Conservation (phyloP, 805 yeast species). For the Spathaspora arborariae region DNA sequence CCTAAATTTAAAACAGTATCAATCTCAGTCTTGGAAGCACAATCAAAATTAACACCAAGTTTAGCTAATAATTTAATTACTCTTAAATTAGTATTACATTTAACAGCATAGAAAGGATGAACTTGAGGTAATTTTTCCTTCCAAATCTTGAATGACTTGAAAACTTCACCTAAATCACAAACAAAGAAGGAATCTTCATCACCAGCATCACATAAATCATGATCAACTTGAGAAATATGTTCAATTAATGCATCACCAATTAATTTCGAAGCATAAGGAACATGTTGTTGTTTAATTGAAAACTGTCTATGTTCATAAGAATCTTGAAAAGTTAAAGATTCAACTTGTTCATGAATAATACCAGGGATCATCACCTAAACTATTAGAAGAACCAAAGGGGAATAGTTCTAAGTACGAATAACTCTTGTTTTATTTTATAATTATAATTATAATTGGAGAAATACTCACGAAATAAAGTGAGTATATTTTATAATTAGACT, state of each 20-base stretch:
- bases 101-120: constrained; percentile 89
- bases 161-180: constrained; percentile 75
- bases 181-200: constrained; percentile 86
- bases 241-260: constrained; percentile 38
- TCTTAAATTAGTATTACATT: constrained; percentile 75
- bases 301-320: background rate
- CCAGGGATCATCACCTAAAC: constrained; percentile 3
- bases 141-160: constrained; percentile 66
- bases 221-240: constrained; percentile 45
- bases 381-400: background rate
- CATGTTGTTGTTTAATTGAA: background rate
- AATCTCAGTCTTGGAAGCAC: constrained; percentile 88
- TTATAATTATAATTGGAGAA: background rate
- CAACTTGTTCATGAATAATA: constrained; percentile 5
- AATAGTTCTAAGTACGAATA: background rate
- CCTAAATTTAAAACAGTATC: constrained; percentile 60
- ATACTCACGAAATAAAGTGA: constrained; percentile 20
- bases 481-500: constrained; percentile 21
- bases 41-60: constrained; percentile 80
- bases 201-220: constrained; percentile 62
- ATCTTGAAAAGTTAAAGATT: background rate
- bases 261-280: constrained; percentile 6
- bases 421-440: background rate
- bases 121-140: constrained; percentile 60
- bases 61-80: constrained; percentile 55